A percentile compares a stretch with the other conserved stretches of the same genome.
Conservation (phyloP, 192 early-diverging fungal genomes). For the Piromyces finnis region DNA sequence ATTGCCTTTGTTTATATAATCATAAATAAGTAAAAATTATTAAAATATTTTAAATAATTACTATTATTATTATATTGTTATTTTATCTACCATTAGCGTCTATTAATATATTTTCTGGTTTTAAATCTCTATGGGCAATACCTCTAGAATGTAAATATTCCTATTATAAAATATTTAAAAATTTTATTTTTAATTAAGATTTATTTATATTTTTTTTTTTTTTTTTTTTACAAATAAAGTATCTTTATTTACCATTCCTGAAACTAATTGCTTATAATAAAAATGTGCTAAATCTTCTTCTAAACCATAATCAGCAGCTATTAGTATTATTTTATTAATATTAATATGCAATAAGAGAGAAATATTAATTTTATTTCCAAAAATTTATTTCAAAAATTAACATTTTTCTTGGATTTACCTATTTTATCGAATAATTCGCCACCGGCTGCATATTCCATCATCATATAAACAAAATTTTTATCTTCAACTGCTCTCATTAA, state of each 20-base stretch:
- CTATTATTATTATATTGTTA: conserved; percentile 1
- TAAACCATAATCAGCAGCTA: conserved; percentile 49
- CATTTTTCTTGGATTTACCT: conserved; percentile 8
- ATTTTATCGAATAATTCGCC: conserved; percentile 60
- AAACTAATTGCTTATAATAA: conserved; percentile 50
- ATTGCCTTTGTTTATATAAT: conserved; percentile 27
- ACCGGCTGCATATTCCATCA: conserved; percentile 46
- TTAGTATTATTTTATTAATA: too few relatives aligned
- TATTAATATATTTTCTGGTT: conserved; percentile 51
- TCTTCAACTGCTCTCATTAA: conserved; percentile 27
- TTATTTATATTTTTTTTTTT: too few relatives aligned
- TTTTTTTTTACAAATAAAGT: too few relatives aligned
- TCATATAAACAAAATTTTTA: conserved; percentile 24
- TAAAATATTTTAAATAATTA: too few relatives aligned
- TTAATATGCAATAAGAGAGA: too few relatives aligned
- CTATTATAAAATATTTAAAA: conserved; percentile 3
- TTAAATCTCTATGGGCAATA: conserved; percentile 52
- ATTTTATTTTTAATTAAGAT: too few relatives aligned
- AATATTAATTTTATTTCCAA: too few relatives aligned
- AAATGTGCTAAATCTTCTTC: conserved; percentile 53
- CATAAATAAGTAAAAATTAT: too few relatives aligned
- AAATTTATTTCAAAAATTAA: too few relatives aligned
- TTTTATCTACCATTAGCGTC: conserved; percentile 13
- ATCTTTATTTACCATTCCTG: conserved; percentile 26
- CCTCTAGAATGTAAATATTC: conserved; percentile 28